Evolutionary conservation across 495 filamentous ascomycete species (phyloP).

Genomic region (Xylaria grammica): DNA sequence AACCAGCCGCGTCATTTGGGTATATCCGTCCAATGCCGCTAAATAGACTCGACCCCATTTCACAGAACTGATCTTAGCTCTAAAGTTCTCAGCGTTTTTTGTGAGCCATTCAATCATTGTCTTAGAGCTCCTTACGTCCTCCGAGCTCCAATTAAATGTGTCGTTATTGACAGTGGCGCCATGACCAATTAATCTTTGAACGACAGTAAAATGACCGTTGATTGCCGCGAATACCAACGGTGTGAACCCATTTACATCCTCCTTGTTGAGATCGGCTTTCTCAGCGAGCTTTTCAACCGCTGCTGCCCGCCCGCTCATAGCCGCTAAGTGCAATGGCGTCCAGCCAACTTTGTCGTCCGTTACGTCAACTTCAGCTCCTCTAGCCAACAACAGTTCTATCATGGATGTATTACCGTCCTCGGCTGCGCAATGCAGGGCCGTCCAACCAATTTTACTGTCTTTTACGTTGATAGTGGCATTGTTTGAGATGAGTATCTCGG

Average conservation of each 20-base stretch:
- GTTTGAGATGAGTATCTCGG: background rate
- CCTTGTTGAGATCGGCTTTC: background rate
- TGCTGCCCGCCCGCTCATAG: background rate
- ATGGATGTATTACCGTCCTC: background rate
- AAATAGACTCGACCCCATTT: background rate
- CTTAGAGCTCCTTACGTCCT: background rate
- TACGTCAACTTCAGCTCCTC: background rate
- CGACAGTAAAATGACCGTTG: background rate
- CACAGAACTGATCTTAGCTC: background rate
- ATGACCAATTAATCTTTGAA: background rate
- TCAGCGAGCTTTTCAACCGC: background rate
- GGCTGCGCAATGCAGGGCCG: background rate
- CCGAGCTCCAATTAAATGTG: background rate
- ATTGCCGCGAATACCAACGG: background rate
- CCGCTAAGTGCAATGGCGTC: constrained; percentile 2
- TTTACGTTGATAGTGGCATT: background rate
- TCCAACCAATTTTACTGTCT: constrained; percentile 1
- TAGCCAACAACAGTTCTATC: background rate
- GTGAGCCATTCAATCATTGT: background rate
- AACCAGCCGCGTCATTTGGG: background rate
- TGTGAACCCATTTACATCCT: background rate
- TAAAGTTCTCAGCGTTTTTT: background rate
- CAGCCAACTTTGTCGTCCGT: background rate
- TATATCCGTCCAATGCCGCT: background rate
- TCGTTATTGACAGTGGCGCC: background rate